phyloP scores from a whole-genome alignment of 768 basidiomycete genomes.

The Collybiopsis confluens region DNA sequence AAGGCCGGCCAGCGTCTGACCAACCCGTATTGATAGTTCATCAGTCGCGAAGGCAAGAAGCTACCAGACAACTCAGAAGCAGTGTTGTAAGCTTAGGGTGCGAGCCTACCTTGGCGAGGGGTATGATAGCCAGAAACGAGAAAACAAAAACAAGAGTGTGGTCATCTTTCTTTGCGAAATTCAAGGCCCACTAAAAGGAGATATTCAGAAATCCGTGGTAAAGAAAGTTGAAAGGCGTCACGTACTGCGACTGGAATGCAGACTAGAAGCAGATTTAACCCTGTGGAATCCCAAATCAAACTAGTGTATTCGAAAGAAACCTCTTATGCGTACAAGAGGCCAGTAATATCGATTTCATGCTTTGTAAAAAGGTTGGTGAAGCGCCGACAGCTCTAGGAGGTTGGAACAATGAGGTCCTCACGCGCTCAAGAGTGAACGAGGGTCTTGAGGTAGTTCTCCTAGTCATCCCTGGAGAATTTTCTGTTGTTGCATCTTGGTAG shows the following conservation, averaged over 20 bases:
- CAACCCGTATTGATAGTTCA: constrained; percentile 76
- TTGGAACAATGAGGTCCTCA: constrained; percentile 25
- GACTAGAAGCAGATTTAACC: constrained; percentile 65
- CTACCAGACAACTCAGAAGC: constrained; percentile 27
- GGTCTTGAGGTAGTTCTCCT: background rate
- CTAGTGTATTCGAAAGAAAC: background rate
- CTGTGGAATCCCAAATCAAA: constrained; percentile 27
- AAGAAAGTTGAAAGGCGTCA: background rate
- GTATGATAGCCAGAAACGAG: constrained; percentile 79
- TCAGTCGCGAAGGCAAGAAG: constrained; percentile 83
- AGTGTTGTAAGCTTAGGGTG: background rate
- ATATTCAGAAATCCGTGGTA: background rate
- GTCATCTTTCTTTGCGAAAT: constrained; percentile 49
- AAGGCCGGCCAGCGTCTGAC: constrained; percentile 79
- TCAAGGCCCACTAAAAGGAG: constrained; percentile 59
- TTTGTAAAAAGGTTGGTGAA: constrained; percentile 40
- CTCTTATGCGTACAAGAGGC: constrained; percentile 47
- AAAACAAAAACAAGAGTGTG: constrained; percentile 71
- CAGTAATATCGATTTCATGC: constrained; percentile 48
- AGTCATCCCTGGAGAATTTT: too few species aligned
- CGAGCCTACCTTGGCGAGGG: constrained; percentile 64
- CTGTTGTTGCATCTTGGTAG: too few species aligned
- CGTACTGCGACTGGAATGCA: constrained; percentile 70
- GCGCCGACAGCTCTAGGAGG: constrained; percentile 37
- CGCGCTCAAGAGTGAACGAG: constrained; percentile 14